Base-by-base conservation (phyloP, 1,284 basidiomycete genomes). In the Schizopora paradoxa region DNA sequence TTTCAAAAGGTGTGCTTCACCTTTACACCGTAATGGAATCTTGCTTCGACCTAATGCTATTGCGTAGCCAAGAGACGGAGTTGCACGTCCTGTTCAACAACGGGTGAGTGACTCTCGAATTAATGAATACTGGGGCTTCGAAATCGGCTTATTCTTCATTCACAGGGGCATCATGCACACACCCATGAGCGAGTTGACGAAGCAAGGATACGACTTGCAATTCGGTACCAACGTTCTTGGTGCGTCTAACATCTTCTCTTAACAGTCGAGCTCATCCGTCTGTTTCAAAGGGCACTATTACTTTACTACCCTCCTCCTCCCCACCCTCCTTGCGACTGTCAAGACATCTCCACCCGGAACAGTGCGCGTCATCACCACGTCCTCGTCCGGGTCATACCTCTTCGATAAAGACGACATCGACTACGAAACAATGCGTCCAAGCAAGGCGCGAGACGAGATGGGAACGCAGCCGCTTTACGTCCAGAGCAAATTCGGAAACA, bases 401-500 rank as follows among this genome's bases (percentile, higher is more conserved):
- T 61, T 61, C 6, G 60, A 61, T 6, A 40, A 47, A 4, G 41
- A 56, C 36, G 33, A 47, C 13, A 54, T 47, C 22, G 52, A 53
- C 1, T 52, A 41, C 16, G 47, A 52, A 14, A 45, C 51, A 34
- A 41, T 38, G 49, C 41, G 2, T 27, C 32, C 3, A 43, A 38
- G 23, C 44, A 57, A 61, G 0, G 56, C 54, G 14, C 54, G 70
- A n/a, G 60, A 49, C 38, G 63, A 65, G 45, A 31, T 58, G 5
- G 48, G 51, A 2, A 45, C 56, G 3, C 53, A 51, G 45, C 36
- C 49, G 0, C 64, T 74, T 34, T 79, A 79, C 53, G 54, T 55
- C 6, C 71, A 77, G 55, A 71, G 69, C 51, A 82, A 82, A 66
- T 66, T 63, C 54, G 78, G 59, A 0, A 74, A 75, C 48, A 58